Conservation (phyloP, 352 stramenopile genomes). For the Phytophthora hybrid region DNA sequence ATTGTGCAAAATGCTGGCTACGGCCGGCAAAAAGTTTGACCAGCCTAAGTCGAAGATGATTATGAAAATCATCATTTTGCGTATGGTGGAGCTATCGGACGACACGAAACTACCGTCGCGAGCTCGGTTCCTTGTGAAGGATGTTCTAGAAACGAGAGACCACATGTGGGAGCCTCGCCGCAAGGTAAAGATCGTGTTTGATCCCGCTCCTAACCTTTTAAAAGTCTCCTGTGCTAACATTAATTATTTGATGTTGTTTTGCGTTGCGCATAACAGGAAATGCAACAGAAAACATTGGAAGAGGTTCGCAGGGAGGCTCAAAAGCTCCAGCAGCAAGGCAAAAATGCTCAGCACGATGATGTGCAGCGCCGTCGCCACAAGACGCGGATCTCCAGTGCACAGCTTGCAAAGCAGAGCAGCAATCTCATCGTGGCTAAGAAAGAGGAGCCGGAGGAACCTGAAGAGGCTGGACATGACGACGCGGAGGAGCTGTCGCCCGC, state of each 20-base stretch:
- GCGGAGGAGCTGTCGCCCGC: conserved; percentile 37
- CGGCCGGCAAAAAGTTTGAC: conserved; percentile 89
- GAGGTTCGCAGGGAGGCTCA: conserved; percentile 86
- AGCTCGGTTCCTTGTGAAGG: conserved; percentile 84
- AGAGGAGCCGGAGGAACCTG: conserved; percentile 43
- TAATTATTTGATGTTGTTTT: neutral
- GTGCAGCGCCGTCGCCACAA: conserved; percentile 77
- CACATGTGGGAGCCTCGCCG: conserved; percentile 89
- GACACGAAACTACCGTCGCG: conserved; percentile 77
- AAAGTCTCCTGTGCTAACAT: neutral
- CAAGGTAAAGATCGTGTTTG: conserved; percentile 45
- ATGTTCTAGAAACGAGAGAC: conserved; percentile 86
- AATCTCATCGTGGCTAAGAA: conserved; percentile 76
- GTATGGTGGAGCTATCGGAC: conserved; percentile 85
- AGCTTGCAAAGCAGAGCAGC: conserved; percentile 84
- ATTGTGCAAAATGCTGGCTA: conserved; percentile 88
- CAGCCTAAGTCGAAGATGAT: conserved; percentile 75
- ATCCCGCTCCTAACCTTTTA: too few relatives aligned
- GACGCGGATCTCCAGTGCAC: conserved; percentile 77
- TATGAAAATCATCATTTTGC: conserved; percentile 90
- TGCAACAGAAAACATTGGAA: conserved; percentile 89
- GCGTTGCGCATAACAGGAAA: conserved; percentile 47
- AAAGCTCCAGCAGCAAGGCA: conserved; percentile 85
- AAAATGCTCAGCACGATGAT: conserved; percentile 90
- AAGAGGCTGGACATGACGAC: conserved; percentile 33